Base-by-base conservation (phyloP, 306 rosid species). In the Cicer yamashitae region DNA sequence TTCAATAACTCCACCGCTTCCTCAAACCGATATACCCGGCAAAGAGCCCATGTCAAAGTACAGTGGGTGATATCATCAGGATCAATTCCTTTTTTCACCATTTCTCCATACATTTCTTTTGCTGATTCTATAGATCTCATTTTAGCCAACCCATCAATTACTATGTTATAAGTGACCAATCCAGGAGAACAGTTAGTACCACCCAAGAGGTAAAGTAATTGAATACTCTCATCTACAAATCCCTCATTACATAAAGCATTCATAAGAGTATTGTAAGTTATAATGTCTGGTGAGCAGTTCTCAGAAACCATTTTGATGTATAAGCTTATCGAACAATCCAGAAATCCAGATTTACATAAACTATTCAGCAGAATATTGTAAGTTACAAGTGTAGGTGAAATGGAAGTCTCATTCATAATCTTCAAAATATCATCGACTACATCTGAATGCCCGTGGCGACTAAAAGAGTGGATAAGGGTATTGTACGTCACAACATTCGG, bases 51-150 rank as follows among this genome's bases (percentile, higher is more conserved):
- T 67, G 61, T 77, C 80, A 94, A 58, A 77, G 87, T 74, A 59
- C 84, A 88, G 75, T 90, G 86, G 45, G 98, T 94, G 72, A 90
- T 90, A 48, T 86, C 91, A 79, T 94, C 96, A 18, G 96, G 97
- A 70, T 17, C 18, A 14, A 91, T 80, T 63, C 93, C 91, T 38
- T 60, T 84, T 75, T 75, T 79, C 25, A 77, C 64, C 97, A 94
- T 88, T 74, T 87, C 87, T 59, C 65, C 43, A 67, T 88, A 86
- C 61, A 91, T 70, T 73, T 79, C 68, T 86, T 87, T 77, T 67
- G 97, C 93, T 65, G 77, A 82, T 68, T 87, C 90, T 91, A 87
- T 83, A 38, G 74, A 72, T 20, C 94, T 89, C 59, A 46, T 66
- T 77, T 75, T 91, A 3, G 86, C 85, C 73, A 87, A 80, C 67